phyloP scores from a whole-genome alignment of 805 yeast genomes.

The Starmera pachycereana region DNA sequence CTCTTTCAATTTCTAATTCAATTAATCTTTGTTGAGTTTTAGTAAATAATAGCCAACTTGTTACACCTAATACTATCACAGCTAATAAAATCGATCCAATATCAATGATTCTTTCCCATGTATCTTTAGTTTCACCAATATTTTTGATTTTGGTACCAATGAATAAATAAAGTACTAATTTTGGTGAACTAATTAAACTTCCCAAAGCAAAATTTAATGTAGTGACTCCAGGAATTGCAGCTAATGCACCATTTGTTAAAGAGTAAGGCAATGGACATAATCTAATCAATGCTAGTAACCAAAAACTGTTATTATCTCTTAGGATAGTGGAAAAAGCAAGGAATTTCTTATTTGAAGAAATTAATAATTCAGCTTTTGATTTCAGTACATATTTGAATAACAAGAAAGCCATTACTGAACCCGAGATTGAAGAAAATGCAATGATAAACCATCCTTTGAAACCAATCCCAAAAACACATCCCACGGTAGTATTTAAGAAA shows the following conservation, averaged over 20 bases:
- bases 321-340: conserved; percentile 67
- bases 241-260: conserved; percentile 83
- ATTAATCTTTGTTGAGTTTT: conserved; percentile 31
- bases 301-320: conserved; percentile 57
- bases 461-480: conserved; percentile 75
- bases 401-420: conserved; percentile 68
- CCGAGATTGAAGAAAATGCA: conserved; percentile 56
- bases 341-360: conserved; percentile 52
- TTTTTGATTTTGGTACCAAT: conserved; percentile 67
- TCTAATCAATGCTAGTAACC: conserved; percentile 61
- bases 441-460: conserved; percentile 68
- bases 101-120: conserved; percentile 48
- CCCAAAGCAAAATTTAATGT: conserved; percentile 57
- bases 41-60: conserved; percentile 59
- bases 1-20: conserved; percentile 19
- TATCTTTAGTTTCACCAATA: conserved; percentile 49
- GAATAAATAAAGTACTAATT: conserved; percentile 63
- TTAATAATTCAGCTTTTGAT: conserved; percentile 47
- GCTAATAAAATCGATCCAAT: conserved; percentile 51
- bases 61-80: conserved; percentile 37
- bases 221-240: conserved; percentile 72
- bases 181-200: conserved; percentile 71
- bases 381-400: conserved; percentile 51
- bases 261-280: conserved; percentile 93
- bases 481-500: conserved; percentile 52